A percentile compares a stretch with the other conserved stretches of the same genome.
Evolutionary conservation across 495 filamentous ascomycete genomes (phyloP).

Genomic region (Cenococcum geophilum): DNA sequence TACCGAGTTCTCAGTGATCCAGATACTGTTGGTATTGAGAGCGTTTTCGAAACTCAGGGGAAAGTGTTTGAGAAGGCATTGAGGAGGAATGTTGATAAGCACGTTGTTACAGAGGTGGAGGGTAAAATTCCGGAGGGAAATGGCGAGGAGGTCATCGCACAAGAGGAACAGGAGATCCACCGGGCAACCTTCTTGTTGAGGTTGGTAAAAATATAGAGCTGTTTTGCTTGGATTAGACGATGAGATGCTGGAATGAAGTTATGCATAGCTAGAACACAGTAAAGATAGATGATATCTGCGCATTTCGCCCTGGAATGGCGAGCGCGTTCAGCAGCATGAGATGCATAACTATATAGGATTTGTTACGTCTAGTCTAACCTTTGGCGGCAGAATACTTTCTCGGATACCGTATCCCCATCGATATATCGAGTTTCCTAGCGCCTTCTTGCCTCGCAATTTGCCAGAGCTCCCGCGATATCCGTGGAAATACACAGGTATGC

Average conservation of each 20-base stretch:
- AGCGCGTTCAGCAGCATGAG: too few species aligned
- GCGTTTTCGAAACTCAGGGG: conserved; percentile 64
- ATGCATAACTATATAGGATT: too few species aligned
- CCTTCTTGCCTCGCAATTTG: too few species aligned
- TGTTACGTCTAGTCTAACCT: too few species aligned
- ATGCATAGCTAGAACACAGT: neutral
- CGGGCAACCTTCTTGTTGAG: conserved; percentile 80
- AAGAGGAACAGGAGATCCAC: conserved; percentile 87
- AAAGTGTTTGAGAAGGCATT: conserved; percentile 70
- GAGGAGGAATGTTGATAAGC: conserved; percentile 71
- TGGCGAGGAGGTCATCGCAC: conserved; percentile 59
- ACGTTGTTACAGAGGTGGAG: conserved; percentile 56
- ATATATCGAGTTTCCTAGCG: too few species aligned
- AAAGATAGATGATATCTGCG: neutral
- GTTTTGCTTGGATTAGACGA: neutral
- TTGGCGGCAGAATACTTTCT: too few species aligned
- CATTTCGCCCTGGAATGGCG: neutral
- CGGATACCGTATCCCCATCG: too few species aligned
- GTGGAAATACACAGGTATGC: too few species aligned
- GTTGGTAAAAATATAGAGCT: conserved; percentile 64
- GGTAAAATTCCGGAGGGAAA: conserved; percentile 54
- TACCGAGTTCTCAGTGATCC: conserved; percentile 71
- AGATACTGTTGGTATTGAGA: conserved; percentile 64
- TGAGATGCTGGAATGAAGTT: conserved; percentile 1
- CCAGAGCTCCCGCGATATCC: too few species aligned